Evolutionary conservation across 1,139 yeast species (phyloP).

Genomic region (Yamadazyma trypodendri): DNA sequence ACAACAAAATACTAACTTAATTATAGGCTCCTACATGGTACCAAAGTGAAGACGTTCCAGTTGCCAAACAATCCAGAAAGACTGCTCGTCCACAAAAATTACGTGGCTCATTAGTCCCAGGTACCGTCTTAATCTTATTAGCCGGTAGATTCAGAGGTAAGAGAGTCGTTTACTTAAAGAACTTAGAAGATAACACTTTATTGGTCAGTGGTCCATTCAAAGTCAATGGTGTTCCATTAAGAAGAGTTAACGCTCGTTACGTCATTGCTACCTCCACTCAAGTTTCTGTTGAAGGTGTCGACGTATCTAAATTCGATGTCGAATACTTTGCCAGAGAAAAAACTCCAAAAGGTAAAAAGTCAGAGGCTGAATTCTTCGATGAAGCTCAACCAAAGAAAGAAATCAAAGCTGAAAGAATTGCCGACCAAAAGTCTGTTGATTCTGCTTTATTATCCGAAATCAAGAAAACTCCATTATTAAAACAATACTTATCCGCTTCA

Average conservation of each 20-base stretch:
- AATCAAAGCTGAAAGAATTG: constrained; percentile 92
- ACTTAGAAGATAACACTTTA: constrained; percentile 97
- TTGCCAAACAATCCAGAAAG: constrained; percentile 86
- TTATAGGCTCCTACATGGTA: constrained; percentile 88
- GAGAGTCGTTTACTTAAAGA: constrained; percentile 98
- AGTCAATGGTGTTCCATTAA: constrained; percentile 99
- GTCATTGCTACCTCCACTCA: constrained; percentile 98
- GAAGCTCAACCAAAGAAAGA: constrained; percentile 86
- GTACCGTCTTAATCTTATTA: constrained; percentile 95
- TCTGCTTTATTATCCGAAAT: constrained; percentile 90
- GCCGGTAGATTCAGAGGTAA: constrained; percentile 99
- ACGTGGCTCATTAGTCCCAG: constrained; percentile 97
- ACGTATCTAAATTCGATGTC: constrained; percentile 89
- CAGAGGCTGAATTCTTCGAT: constrained; percentile 94
- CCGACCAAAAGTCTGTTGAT: constrained; percentile 97
- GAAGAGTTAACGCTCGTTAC: constrained; percentile 99
- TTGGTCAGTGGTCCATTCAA: constrained; percentile 99
- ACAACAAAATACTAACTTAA: constrained; percentile 32
- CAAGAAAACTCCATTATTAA: constrained; percentile 97
- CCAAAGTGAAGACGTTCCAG: constrained; percentile 92
- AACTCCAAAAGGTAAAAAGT: constrained; percentile 68
- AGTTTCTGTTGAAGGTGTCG: constrained; percentile 76
- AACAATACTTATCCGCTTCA: constrained; percentile 95
- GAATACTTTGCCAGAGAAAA: constrained; percentile 98
- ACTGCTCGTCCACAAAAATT: constrained; percentile 91